Conservation (phyloP, 176 grass and related monocot genomes). For the Oryza glumipatula region DNA sequence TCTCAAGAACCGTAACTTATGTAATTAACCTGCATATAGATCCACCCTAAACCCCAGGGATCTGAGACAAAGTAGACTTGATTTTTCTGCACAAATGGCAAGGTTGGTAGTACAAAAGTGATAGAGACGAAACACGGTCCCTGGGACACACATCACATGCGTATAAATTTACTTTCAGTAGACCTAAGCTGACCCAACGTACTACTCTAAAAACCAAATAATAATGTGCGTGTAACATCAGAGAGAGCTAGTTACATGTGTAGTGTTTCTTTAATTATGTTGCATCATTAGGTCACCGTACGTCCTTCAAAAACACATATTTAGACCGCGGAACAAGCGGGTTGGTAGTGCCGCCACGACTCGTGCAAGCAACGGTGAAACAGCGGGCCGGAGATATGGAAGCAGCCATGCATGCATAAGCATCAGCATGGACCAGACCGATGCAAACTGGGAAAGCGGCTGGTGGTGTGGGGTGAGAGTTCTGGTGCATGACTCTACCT, state of each 20-base stretch:
- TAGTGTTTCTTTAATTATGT: neutral
- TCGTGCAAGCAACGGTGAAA: neutral
- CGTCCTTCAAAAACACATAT: neutral
- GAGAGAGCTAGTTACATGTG: neutral
- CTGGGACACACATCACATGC: neutral
- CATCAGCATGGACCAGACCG: neutral
- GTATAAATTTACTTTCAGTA: constrained; percentile 1
- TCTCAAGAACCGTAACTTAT: constrained; percentile 41
- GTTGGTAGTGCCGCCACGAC: neutral
- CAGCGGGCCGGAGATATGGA: neutral
- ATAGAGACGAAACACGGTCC: neutral
- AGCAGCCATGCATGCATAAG: neutral
- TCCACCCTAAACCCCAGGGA: constrained; percentile 29
- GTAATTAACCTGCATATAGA: constrained; percentile 29
- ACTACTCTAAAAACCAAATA: neutral
- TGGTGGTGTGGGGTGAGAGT: no score
- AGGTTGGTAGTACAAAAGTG: constrained; percentile 39
- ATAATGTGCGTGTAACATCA: constrained; percentile 2
- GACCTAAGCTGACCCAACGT: constrained; percentile 30
- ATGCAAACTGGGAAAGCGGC: no score
- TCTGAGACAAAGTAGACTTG: neutral
- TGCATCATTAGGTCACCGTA: neutral
- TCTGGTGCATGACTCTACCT: no score
- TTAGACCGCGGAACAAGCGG: neutral
- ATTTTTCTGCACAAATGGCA: constrained; percentile 43